Conservation (phyloP, 2,329 filamentous ascomycete species). For the Colletotrichum sansevieriae region DNA sequence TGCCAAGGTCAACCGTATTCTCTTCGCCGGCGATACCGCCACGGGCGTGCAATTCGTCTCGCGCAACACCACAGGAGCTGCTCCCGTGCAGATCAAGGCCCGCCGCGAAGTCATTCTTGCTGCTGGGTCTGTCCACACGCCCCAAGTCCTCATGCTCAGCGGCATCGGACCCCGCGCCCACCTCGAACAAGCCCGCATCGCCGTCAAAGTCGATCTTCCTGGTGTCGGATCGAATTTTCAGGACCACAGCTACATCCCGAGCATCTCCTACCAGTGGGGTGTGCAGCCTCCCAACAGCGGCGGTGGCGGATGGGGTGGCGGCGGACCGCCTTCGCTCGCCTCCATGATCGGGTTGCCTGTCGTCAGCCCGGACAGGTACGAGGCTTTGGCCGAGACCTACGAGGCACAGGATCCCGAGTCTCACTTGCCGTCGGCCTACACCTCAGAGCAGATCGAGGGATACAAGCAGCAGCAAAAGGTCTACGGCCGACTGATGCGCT, state of each 20-base stretch:
- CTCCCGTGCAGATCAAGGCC: conserved; percentile 45
- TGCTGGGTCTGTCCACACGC: conserved; percentile 54
- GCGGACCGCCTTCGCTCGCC: conserved; percentile 42
- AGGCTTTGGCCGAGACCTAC: conserved; percentile 41
- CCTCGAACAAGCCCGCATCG: conserved; percentile 52
- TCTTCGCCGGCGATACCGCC: conserved; percentile 45
- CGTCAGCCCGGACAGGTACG: conserved; percentile 43
- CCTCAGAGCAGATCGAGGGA: conserved; percentile 44
- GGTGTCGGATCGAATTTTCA: conserved; percentile 60
- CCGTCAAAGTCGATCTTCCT: conserved; percentile 55
- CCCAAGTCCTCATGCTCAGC: conserved; percentile 58
- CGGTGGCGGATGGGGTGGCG: conserved; percentile 29
- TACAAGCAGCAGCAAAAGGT: conserved; percentile 57
- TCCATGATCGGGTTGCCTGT: conserved; percentile 45
- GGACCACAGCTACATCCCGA: conserved; percentile 51
- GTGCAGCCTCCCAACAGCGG: conserved; percentile 26
- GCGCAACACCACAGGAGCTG: conserved; percentile 38
- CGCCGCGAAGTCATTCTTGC: conserved; percentile 54
- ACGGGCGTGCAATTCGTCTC: conserved; percentile 48
- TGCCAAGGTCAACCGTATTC: conserved; percentile 44
- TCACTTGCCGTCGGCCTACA: conserved; percentile 44
- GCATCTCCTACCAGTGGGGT: conserved; percentile 43
- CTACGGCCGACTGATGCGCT: conserved; percentile 43
- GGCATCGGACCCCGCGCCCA: conserved; percentile 56
- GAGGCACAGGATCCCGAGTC: conserved; percentile 42